Conservation (phyloP, 2,329 filamentous ascomycete species). For the Madurella mycetomatis region DNA sequence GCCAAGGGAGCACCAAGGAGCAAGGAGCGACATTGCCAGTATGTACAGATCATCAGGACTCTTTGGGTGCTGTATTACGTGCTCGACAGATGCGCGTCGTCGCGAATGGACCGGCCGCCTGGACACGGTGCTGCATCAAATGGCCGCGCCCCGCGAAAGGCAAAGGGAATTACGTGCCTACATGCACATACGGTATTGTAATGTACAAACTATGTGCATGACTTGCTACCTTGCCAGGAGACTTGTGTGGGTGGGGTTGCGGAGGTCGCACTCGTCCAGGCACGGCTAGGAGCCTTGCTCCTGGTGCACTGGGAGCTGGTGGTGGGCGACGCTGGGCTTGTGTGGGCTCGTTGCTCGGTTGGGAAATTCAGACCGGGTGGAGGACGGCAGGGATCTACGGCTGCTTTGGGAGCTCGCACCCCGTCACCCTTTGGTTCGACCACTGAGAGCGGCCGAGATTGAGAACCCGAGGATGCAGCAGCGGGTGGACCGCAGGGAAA, state of each 20-base stretch:
- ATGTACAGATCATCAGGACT: neutral
- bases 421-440: conserved; percentile 17
- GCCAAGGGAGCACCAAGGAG: conserved; percentile 10
- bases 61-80: neutral
- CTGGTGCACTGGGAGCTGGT: conserved; percentile 14
- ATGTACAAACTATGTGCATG: too few species aligned
- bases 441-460: conserved; percentile 24
- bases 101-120: neutral
- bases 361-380: conserved; percentile 29
- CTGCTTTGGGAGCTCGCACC: conserved; percentile 21
- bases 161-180: neutral
- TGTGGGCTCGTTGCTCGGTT: conserved; percentile 27
- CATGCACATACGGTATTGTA: too few species aligned
- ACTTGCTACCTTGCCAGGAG: too few species aligned
- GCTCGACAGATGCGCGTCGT: conserved; percentile 5
- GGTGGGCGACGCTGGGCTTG: conserved; percentile 25
- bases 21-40: conserved; percentile 1
- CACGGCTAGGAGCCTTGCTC: conserved; percentile 17
- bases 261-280: conserved; percentile 25
- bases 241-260: conserved; percentile 12
- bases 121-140: neutral
- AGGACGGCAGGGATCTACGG: conserved; percentile 27
- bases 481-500: conserved; percentile 23
- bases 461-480: conserved; percentile 24
- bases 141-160: conserved; percentile 4